Evolutionary conservation across 345 rosid genomes (phyloP).

Genomic region (Acer yangbiense): DNA sequence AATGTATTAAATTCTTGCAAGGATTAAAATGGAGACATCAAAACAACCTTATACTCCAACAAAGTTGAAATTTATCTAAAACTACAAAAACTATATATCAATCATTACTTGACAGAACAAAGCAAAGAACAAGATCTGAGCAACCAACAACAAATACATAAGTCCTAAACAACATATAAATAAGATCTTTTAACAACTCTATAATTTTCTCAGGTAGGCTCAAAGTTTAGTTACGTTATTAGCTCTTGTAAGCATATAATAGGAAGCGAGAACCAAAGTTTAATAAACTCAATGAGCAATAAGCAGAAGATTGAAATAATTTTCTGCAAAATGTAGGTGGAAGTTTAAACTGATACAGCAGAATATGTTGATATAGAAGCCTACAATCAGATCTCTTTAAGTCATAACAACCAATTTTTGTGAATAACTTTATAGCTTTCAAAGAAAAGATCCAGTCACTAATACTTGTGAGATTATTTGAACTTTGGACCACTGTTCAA

Average conservation of each 20-base stretch:
- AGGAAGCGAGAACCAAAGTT: not conserved
- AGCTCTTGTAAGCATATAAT: not conserved
- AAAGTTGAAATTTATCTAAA: not conserved
- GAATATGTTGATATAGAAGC: not conserved
- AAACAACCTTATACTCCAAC: not conserved
- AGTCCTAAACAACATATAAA: not conserved
- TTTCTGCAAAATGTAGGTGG: not conserved
- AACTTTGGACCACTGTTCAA: not conserved
- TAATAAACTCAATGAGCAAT: not conserved
- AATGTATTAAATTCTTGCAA: not conserved
- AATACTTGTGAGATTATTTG: not conserved
- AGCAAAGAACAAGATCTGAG: not conserved
- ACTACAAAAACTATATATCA: not conserved
- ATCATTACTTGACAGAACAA: not conserved
- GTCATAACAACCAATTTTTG: not conserved
- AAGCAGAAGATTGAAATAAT: slow-evolving; percentile 4
- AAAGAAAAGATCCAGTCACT: not conserved
- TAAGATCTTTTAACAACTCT: not conserved
- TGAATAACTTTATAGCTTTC: not conserved
- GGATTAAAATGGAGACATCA: not conserved
- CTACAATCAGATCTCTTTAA: not conserved
- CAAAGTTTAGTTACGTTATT: not conserved
- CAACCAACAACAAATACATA: not conserved
- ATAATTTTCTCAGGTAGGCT: not conserved
- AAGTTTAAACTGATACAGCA: not conserved